Evolutionary conservation across 176 grass and related monocot genomes (phyloP), one percentile per base, ranked within the genome.

Genomic region (Avena atlantica): DNA sequence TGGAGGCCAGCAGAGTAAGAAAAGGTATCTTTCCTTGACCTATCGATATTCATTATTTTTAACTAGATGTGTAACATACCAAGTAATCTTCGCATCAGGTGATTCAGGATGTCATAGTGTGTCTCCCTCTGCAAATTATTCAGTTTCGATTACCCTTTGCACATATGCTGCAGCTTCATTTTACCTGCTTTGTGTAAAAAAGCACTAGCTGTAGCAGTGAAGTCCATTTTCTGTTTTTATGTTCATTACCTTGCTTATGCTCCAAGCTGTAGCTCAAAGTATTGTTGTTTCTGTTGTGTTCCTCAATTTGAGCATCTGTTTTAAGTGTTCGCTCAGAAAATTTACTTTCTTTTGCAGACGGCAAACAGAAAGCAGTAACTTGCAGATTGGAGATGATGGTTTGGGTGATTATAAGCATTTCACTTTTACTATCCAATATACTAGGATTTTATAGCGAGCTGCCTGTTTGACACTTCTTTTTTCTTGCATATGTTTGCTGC

Each of bases 21-120:
- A 95, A 86, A 92, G 88, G 93, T 95, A 87, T 78, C 40, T 65
- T 49, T 78, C 21, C 81, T 88, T 24, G n/a, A 36, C 44, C 70
- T 71, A 29, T 11, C 29, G 17, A 36, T 56, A 70, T 45, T 37
- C 9, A 34, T 77, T 47, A 6, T 81, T 85, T 74, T 50, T 61
- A 70, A 58, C 7, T 50, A 70, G 17, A 51, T 67, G 10, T 75
- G n/a, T 80, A 48, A 8, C 85, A 67, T 81, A 67, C 11, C 27
- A 40, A 37, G 19, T 51, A 63, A 68, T 59, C 1, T 50, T 81
- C 42, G 20, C 56, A 29, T 82, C 44, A 55, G 19, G 16, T 84
- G 48, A 5, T 24, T 90, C 29, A 73, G 19, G 14, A 64, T 37
- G 27, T 37, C 65, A 73, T 37, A 72, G 1, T 49, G 36, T 63